Evolutionary conservation across 2,329 filamentous ascomycete genomes (phyloP), one percentile per base, ranked within the genome.

Genomic region (Diaporthe amygdali): DNA sequence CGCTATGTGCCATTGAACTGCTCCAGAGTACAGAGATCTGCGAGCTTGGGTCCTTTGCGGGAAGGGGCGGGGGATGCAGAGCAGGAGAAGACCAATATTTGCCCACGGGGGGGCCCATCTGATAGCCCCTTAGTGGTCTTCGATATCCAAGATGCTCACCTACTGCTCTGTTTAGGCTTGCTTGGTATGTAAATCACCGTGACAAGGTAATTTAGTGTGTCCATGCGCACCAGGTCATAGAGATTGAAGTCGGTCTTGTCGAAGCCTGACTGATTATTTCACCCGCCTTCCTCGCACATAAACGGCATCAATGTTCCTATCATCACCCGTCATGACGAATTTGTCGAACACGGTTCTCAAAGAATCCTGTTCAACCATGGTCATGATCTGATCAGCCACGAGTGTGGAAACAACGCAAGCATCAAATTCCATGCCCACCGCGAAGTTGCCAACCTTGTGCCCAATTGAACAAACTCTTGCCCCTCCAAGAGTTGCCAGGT

Each of bases 291-390:
- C 89, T 8, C 78, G 76, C 0, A 91, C 87, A 78, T 83, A 91
- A 0, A 91, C 90, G 25, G 82, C 76, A 0, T 77, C 76, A 66
- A 91, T 89, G 74, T 91, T 91, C 5, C 90, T 82, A 76, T 92
- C 90, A 76, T 92, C 90, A 0, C 88, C 90, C 2, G 89, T 91
- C 88, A 91, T 91, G 37, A 92, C 74, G 71, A 90, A 92, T 81
- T 91, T 92, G 69, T 91, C 88, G 71, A 91, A 88, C 22, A 90
- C 80, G 0, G 80, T 85, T 59, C 78, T 76, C 0, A 80, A 49
- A 0, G 79, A 79, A 64, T 91, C 89, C 0, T 79, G 84, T 72
- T 90, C 86, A 0, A 87, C 75, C 14, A 87, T 85, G 0, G 88
- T 84, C 82, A 88, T 90, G 2, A 87, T 79, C 0, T 86, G 85